Conservation (phyloP, 768 basidiomycete genomes). For the Lactifluus volemus region DNA sequence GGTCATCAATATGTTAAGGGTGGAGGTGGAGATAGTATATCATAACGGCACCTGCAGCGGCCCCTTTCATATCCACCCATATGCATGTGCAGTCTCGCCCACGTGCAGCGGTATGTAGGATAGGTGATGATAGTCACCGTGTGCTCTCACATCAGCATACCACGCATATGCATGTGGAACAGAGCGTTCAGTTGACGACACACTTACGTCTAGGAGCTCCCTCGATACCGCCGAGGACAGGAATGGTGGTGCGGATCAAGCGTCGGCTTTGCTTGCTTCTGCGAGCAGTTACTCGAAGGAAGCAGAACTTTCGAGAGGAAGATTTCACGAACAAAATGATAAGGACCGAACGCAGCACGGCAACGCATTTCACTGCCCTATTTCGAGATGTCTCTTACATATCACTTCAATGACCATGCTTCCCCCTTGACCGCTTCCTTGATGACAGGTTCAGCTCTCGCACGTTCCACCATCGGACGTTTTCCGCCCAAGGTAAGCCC, state of each 20-base stretch:
- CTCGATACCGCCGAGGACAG: not conserved
- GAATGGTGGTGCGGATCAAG: not conserved
- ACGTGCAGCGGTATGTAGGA: too few species aligned
- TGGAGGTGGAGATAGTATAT: too few species aligned
- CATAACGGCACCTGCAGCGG: too few species aligned
- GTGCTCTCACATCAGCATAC: too few species aligned
- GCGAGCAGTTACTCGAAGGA: not conserved
- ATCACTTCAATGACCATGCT: constrained; percentile 31
- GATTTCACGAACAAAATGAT: too few species aligned
- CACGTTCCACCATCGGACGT: constrained; percentile 3
- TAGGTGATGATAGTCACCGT: too few species aligned
- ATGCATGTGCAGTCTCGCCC: too few species aligned
- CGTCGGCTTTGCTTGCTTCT: not conserved
- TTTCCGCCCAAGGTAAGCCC: constrained; percentile 13
- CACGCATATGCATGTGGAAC: not conserved
- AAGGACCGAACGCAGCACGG: not conserved
- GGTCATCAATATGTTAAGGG: too few species aligned
- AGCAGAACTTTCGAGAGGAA: not conserved
- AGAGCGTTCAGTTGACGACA: not conserved
- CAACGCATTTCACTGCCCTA: not conserved
- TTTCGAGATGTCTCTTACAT: constrained; percentile 27
- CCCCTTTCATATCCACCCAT: too few species aligned
- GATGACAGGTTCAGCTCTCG: constrained; percentile 31
- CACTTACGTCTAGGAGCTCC: not conserved
- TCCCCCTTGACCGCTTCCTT: constrained; percentile 37